A percentile compares a stretch with the other conserved stretches of the same genome.
Conservation (phyloP, 1,139 yeast genomes). For the Nakaseomyces uthaithaninus region DNA sequence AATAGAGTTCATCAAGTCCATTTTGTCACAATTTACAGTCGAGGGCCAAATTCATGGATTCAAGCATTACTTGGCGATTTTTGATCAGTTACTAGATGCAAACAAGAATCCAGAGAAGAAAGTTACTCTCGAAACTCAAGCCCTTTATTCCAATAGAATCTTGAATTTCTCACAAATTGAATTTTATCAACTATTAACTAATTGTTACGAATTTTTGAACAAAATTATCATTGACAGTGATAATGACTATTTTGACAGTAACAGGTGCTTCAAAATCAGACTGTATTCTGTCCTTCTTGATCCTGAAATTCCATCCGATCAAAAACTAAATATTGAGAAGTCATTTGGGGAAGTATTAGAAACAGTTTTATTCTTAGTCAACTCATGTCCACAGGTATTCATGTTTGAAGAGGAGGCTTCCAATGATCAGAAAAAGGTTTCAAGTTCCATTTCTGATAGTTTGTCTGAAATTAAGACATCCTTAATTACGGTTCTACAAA, state of each 20-base stretch:
- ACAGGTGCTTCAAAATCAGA: slow-evolving; percentile 48
- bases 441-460: not conserved
- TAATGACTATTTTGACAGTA: slow-evolving; percentile 38
- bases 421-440: not conserved
- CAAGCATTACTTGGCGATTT: slow-evolving; percentile 44
- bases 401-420: not conserved
- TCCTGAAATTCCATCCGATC: slow-evolving; percentile 31
- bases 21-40: slow-evolving; percentile 59
- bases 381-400: slow-evolving; percentile 10
- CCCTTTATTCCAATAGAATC: slow-evolving; percentile 57
- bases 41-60: slow-evolving; percentile 61
- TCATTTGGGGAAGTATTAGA: slow-evolving; percentile 41
- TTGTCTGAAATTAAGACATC: slow-evolving; percentile 24
- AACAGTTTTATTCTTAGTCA: slow-evolving; percentile 34
- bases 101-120: slow-evolving; percentile 34
- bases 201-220: slow-evolving; percentile 48
- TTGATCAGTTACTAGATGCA: slow-evolving; percentile 37
- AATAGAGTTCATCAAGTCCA: slow-evolving; percentile 62
- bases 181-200: slow-evolving; percentile 42
- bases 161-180: slow-evolving; percentile 46
- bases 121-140: slow-evolving; percentile 41
- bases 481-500: slow-evolving; percentile 46
- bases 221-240: slow-evolving; percentile 38
- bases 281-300: slow-evolving; percentile 51
- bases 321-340: slow-evolving; percentile 33